Evolutionary conservation across 2,329 filamentous ascomycete species (phyloP).

Genomic region (Apiospora sp.): DNA sequence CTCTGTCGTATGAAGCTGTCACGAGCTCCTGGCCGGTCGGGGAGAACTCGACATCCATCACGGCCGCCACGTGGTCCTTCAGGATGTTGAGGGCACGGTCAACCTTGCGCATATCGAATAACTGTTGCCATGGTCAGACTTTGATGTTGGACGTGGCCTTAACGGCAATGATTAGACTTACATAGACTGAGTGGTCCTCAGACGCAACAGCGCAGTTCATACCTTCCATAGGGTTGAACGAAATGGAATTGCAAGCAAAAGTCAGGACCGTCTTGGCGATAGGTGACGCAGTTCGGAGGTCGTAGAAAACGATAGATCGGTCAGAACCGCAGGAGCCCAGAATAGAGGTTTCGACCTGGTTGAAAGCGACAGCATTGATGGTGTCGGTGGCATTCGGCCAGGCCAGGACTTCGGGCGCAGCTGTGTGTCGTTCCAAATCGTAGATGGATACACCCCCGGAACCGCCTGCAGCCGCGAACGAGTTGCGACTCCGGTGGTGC

Average conservation of each 20-base stretch:
- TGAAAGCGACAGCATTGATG: conserved; percentile 88
- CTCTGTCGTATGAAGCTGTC: conserved; percentile 82
- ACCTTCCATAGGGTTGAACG: conserved; percentile 97
- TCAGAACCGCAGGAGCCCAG: conserved; percentile 87
- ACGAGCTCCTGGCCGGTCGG: conserved; percentile 95
- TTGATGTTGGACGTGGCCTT: background rate
- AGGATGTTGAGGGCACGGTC: conserved; percentile 87
- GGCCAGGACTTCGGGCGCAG: conserved; percentile 80
- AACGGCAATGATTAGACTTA: background rate
- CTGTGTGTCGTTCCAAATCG: conserved; percentile 54
- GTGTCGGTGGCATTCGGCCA: conserved; percentile 93
- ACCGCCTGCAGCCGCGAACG: conserved; percentile 76
- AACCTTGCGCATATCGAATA: conserved; percentile 95
- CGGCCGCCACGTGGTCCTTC: conserved; percentile 68
- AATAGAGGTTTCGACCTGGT: conserved; percentile 91
- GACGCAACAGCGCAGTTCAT: conserved; percentile 94
- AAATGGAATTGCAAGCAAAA: conserved; percentile 82
- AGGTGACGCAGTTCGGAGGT: conserved; percentile 85
- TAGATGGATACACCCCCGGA: conserved; percentile 86
- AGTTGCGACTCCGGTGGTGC: conserved; percentile 79
- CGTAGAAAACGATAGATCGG: conserved; percentile 87
- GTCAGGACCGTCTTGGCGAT: conserved; percentile 82
- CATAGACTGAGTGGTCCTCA: conserved; percentile 85
- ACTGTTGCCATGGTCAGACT: conserved; percentile 54
- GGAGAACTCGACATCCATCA: conserved; percentile 96